Base-by-base conservation (phyloP, 2,329 filamentous ascomycete species). In the Conoideocrella luteorostrata region DNA sequence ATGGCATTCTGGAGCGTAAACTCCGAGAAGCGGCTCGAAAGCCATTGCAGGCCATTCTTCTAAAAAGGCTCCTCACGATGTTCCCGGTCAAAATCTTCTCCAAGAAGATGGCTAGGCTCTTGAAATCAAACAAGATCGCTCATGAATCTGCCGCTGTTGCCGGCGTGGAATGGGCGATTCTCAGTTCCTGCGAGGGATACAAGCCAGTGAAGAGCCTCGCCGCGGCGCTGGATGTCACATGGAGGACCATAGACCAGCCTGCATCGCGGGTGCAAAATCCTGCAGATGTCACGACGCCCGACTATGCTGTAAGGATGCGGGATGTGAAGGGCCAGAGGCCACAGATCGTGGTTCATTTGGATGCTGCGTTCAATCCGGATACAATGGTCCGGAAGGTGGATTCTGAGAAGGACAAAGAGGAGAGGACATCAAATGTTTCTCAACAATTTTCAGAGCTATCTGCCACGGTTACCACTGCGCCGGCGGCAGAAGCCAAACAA, bases 1-100 rank as follows among this genome's bases (percentile, higher is more conserved):
- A 66, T 48, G 62, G 52, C 24, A 51, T 57, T 17, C 50, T 63
- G 5, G 45, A 53, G 20, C 60, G 61, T 45, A 56, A 55, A 28
- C 53, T 66, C n/a, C 51, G 54, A 18, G 48, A 45, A 18, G 32
- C 39, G 0, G 47, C 56, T 4, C 59, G 63, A 10, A 42, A 45
- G 15, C 38, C 54, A 17, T 45, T 63, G 23, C 51, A 50, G 28
- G 45, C 44, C 13, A 46, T 62, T 3, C 51, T 66, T 10, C 52
- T 60, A 17, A 48, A 52, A 28, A 49, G 41, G 1, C 50, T 56
- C 46, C 46, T 45, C 3, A 45, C 53, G 37, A 11, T 39, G 4
- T 62, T 61, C 44, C 51, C 50, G 13, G 58, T 60, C 1, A 49
- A 47, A 21, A 47, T 65, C 13, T 56, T 64, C n/a, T 54, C 59